Conservation (phyloP, 164 flowering plant genomes). For the Buxus sempervirens region DNA sequence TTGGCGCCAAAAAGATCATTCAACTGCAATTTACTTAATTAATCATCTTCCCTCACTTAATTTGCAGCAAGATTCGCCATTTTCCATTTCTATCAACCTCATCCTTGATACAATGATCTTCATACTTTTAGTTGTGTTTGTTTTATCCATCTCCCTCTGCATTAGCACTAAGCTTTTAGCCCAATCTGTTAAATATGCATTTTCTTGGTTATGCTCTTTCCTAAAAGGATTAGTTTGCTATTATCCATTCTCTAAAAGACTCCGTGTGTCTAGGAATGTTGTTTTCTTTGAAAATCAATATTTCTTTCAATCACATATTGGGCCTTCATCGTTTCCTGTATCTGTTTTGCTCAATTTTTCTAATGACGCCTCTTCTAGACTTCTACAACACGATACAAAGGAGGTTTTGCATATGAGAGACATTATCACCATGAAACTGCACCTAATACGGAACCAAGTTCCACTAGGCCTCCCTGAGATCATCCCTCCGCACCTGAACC, state of each 20-base stretch:
- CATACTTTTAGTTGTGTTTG: no score
- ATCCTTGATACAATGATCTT: not conserved
- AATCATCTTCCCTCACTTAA: not conserved
- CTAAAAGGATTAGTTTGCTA: constrained; percentile 3
- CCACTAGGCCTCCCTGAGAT: no score
- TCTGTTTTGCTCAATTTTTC: not conserved
- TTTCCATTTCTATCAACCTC: not conserved
- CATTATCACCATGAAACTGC: no score
- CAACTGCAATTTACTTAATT: not conserved
- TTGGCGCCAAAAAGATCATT: not conserved
- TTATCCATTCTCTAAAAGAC: not conserved
- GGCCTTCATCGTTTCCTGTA: not conserved
- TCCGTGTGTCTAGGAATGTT: constrained; percentile 1
- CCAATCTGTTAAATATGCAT: not conserved
- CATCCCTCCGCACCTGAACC: no score
- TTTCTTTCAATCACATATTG: not conserved
- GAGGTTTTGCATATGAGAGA: not conserved
- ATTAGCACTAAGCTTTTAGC: not conserved
- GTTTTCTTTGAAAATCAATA: constrained; percentile 2
- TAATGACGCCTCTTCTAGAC: not conserved
- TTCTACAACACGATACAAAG: not conserved
- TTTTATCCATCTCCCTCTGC: not conserved
- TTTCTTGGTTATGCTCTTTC: not conserved
- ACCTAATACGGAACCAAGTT: no score
- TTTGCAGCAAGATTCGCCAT: not conserved